Evolutionary conservation across 768 basidiomycete genomes (phyloP).

Genomic region (Thelephora ganbajun): DNA sequence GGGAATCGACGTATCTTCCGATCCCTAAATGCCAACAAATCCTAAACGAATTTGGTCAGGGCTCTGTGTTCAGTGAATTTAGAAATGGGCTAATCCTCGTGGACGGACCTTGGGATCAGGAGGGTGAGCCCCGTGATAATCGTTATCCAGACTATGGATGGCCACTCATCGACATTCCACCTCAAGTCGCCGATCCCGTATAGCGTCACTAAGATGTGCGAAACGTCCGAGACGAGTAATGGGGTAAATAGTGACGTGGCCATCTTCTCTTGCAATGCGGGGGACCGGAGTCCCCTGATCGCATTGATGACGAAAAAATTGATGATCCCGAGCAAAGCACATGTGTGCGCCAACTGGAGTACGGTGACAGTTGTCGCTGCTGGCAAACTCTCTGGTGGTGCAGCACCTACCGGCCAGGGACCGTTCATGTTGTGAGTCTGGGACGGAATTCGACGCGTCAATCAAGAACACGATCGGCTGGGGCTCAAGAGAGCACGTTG

Average conservation of each 20-base stretch:
- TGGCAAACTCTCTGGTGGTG: conserved; percentile 37
- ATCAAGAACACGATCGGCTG: conserved; percentile 3
- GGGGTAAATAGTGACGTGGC: conserved; percentile 49
- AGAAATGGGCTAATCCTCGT: neutral
- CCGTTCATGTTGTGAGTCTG: conserved; percentile 67
- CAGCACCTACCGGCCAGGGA: conserved; percentile 42
- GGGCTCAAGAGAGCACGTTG: conserved; percentile 1
- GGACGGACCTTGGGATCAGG: conserved; percentile 34
- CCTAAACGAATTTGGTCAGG: conserved; percentile 11
- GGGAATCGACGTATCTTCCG: conserved; percentile 54
- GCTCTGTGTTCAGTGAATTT: neutral
- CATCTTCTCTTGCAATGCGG: conserved; percentile 61
- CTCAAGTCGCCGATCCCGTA: conserved; percentile 65
- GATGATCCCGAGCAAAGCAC: conserved; percentile 56
- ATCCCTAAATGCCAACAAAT: conserved; percentile 64
- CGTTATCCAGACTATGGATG: conserved; percentile 56
- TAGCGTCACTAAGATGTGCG: conserved; percentile 53
- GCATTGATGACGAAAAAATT: conserved; percentile 56
- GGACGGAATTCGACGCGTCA: neutral
- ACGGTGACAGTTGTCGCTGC: conserved; percentile 55
- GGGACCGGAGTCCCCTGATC: conserved; percentile 38
- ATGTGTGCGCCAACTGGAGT: conserved; percentile 66
- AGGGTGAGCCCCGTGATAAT: conserved; percentile 47
- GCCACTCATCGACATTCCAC: conserved; percentile 51
- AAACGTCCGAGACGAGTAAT: conserved; percentile 52